Base-by-base conservation (phyloP, 805 yeast species). In the Candida maltosa region DNA sequence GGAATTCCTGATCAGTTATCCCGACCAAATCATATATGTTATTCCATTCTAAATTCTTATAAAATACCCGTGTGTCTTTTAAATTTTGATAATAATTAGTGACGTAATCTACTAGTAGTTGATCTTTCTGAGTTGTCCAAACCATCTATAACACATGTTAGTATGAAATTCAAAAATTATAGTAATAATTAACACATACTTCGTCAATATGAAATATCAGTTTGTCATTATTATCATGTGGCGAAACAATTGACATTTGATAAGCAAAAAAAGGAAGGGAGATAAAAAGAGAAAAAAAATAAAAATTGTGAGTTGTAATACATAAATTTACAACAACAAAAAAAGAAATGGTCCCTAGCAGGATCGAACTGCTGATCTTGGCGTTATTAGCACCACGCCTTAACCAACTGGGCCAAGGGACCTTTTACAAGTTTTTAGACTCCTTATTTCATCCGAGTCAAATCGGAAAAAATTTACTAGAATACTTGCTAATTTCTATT, bases 331-430 rank as follows among this genome's bases (percentile, higher is more conserved):
- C n/a, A n/a, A n/a, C n/a, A 4, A 25, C 15, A 25, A 25, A 25
- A 16, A 46, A 56, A 50, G 30, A 49, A 61, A 53, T 79, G 86
- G 78, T 79, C 83, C 83, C 83, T 78, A 77, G 83, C 86, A 76
- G 86, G 86, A 78, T 79, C 86, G 86, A 79, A 79, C 86, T 76
- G 86, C 83, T 77, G 86, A 79, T 78, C 86, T 67, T 52, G 72
- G 73, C 70, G 71, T 66, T 66, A 65, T 66, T 66, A 66, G 71
- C 73, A 66, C 73, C 71, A 53, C 71, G 71, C 71, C 71, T 61
- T 66, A 65, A 66, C 73, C 71, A 65, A 66, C 73, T 66, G 66
- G 73, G 73, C 73, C 71, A 65, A 66, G 73, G 71, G 73, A 65
- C 71, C 71, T 20, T 71, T 65, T 70, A 20, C n/a, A n/a, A n/a